Evolutionary conservation across 176 grass and related monocot species (phyloP), one percentile per base, ranked within the genome.

Genomic region (Calamus simplicifolius): DNA sequence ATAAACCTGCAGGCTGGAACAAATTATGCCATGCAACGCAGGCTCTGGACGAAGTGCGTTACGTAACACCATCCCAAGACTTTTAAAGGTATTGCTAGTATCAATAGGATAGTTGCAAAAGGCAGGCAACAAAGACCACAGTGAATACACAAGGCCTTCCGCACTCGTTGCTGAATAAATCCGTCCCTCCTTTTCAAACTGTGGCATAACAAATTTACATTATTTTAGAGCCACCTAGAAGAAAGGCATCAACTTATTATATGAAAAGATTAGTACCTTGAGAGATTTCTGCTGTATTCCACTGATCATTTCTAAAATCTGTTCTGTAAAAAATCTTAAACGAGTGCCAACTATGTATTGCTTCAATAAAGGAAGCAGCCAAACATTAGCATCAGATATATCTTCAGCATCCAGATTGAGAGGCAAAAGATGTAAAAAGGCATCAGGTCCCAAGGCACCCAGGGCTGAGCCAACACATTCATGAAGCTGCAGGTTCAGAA

Each of bases 51-150:
- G 55, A 28, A 98, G 88, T 51, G 79, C 74, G 54, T 82, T 81
- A 26, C 87, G 89, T 48, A 92, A 75, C 48, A 92, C 63, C 67
- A 68, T 78, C 54, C 88, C 75, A 29, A 98, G 71, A 67, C 66
- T 51, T 53, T 55, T 61, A 69, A 98, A 88, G 27, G 68, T 81
- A 75, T 59, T 85, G 59, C 78, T 69, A 25, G 75, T 88, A 52
- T 98, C 93, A 80, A 66, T 53, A 53, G 93, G 64, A 80, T 88
- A 98, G 68, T 98, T 98, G 66, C 93, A 98, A 68, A 76, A 98
- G 48, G 93, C 88, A 63, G 87, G 81, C 29, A 98, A 85, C 76
- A 98, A 82, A 43, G 87, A 78, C 93, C 93, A 92, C 43, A 98
- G 79, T 64, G 87, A 87, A 76, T 85, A 92, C 51, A 88, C 70